Evolutionary conservation across 306 rosid species (phyloP), one percentile per base, ranked within the genome.

Genomic region (Begonia fuchsioides): DNA sequence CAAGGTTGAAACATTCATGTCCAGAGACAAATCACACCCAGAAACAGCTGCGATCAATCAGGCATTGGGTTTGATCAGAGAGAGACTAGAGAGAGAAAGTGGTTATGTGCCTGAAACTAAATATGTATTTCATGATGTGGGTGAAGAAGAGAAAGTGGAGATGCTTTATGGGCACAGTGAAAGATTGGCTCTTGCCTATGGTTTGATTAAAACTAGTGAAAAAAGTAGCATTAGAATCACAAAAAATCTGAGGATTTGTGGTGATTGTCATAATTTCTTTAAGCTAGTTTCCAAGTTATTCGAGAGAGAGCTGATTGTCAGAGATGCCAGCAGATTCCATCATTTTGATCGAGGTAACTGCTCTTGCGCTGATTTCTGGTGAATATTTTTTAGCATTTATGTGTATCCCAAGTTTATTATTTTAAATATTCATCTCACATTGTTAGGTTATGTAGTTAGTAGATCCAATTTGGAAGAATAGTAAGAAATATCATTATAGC

Each of bases 331-430:
- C 47, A 76, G 94, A 59, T 83, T 83, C 55, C 94, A 79, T 69
- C 84, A 74, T 62, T 83, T 82, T 60, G 54, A 66, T 60, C 62
- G 65, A 12, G 85, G 94, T 39, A 13, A 51, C 35, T 79, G 94
- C 69, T 83, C 85, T 51, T 83, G 94, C 72, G 70, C 80, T 47
- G 88, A 83, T 63, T 79, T 76, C 56, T 83, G 94, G 87, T 83
- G 70, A 83, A 41, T n/a, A 41, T 41, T 7, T 41, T n/a, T 26
- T 26, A 1, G 35, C 7, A 26, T 26, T 26, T 20, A n/a, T n/a
- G n/a, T n/a, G n/a, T n/a, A n/a, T n/a, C n/a, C n/a, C n/a, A n/a
- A n/a, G n/a, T n/a, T n/a, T 19, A 19, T 19, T 19, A 19, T 19
- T 19, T 19, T 19, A 19, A 19, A 19, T 19, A 19, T 19, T 19